These are phyloP conservation scores for Aspergillus cejpii DNA, from an alignment of 2,329 filamentous ascomycete species.

Conservation along the genomic window DNA sequence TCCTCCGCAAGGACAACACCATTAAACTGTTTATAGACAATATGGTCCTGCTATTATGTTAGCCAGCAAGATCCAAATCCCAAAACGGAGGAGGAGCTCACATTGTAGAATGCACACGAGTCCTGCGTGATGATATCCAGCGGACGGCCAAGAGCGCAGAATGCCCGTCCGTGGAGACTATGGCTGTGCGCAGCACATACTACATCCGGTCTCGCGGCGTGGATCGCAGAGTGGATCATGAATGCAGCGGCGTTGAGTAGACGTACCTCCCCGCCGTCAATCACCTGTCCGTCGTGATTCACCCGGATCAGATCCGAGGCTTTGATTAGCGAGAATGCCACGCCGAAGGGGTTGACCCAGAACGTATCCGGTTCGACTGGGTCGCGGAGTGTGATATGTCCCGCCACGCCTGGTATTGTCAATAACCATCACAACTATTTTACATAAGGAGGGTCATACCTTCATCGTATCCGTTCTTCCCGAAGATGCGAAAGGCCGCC, in stretches of 20 bases:
- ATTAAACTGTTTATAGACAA: slow-evolving; percentile 49
- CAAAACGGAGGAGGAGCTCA: slow-evolving; percentile 11
- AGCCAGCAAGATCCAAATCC: neutral
- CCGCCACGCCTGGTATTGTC: slow-evolving; percentile 47
- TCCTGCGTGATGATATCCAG: slow-evolving; percentile 45
- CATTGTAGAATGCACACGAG: slow-evolving; percentile 42
- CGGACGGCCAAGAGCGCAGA: slow-evolving; percentile 37
- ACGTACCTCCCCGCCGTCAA: slow-evolving; percentile 52
- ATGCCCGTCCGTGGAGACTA: slow-evolving; percentile 46
- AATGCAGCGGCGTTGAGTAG: slow-evolving; percentile 46
- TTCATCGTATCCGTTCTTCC: slow-evolving; percentile 52
- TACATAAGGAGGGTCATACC: slow-evolving; percentile 12
- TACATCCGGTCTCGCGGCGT: slow-evolving; percentile 50
- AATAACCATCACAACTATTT: neutral
- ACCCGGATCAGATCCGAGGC: slow-evolving; percentile 63
- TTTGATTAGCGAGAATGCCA: slow-evolving; percentile 57
- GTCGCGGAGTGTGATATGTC: slow-evolving; percentile 57
- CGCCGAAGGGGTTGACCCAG: slow-evolving; percentile 63
- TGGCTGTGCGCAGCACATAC: slow-evolving; percentile 52
- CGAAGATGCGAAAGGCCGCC: slow-evolving; percentile 53
- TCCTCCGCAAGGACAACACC: slow-evolving; percentile 49
- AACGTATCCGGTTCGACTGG: slow-evolving; percentile 55
- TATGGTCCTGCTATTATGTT: slow-evolving; percentile 41
- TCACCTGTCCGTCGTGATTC: slow-evolving; percentile 53
- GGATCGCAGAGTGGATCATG: slow-evolving; percentile 51